Evolutionary conservation across 768 basidiomycete genomes (phyloP).

Genomic region (Boletus barrowsii): DNA sequence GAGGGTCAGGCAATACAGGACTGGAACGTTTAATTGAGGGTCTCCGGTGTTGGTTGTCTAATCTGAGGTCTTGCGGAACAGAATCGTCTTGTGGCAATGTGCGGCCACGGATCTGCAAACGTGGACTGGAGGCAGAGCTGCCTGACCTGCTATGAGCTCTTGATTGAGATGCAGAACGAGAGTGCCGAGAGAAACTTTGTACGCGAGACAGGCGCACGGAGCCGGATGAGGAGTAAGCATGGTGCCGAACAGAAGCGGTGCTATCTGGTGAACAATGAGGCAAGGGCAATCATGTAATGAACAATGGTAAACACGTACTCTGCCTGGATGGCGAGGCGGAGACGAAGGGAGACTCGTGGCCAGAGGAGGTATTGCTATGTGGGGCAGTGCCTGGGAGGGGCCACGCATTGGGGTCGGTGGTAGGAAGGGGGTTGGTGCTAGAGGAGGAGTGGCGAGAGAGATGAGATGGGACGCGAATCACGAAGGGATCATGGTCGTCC

Average conservation of each 20-base stretch:
- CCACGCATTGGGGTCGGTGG: conserved; percentile 17
- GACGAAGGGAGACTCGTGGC: conserved; percentile 15
- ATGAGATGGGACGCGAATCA: conserved; percentile 39
- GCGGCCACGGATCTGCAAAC: conserved; percentile 36
- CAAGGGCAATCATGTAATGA: not conserved
- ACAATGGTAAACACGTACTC: conserved; percentile 33
- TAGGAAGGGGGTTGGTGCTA: conserved; percentile 19
- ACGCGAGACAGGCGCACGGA: conserved; percentile 33
- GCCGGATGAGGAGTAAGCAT: conserved; percentile 27
- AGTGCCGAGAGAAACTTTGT: conserved; percentile 34
- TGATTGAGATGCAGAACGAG: conserved; percentile 42
- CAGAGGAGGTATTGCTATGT: conserved; percentile 39
- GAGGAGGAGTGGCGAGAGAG: conserved; percentile 31
- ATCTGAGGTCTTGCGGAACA: conserved; percentile 20
- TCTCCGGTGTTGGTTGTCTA: conserved; percentile 17
- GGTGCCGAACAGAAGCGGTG: conserved; percentile 27
- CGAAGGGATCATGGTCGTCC: conserved; percentile 42
- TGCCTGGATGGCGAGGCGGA: conserved; percentile 35
- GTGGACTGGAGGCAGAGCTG: conserved; percentile 52
- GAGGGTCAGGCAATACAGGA: conserved; percentile 18
- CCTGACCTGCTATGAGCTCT: conserved; percentile 43
- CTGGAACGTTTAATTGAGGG: conserved; percentile 16
- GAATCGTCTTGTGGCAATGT: conserved; percentile 42
- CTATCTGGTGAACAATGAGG: conserved; percentile 24
- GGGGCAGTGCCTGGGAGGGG: conserved; percentile 17